These are phyloP conservation scores for Panaeolus cyanescens DNA, from an alignment of 768 basidiomycete genomes.

Conservation along the genomic window DNA sequence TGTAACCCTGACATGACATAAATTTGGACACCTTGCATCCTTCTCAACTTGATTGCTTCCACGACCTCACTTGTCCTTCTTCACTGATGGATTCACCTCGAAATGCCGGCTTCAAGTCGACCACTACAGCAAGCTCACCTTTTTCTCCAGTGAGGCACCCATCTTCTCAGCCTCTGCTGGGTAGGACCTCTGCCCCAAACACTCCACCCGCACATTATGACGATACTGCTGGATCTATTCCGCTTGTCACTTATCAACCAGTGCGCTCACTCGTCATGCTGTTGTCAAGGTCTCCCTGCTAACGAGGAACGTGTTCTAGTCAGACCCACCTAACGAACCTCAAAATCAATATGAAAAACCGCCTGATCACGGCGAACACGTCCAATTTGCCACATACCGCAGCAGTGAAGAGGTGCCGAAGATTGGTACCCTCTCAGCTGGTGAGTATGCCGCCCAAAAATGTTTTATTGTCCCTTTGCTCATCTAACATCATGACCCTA, in stretches of 20 bases:
- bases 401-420: slow-evolving; percentile 11
- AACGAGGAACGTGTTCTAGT: not conserved
- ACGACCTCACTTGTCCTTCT: not conserved
- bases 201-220: not conserved
- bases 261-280: not conserved
- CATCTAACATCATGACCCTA: not conserved
- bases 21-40: not conserved
- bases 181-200: not conserved
- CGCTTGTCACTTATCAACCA: not conserved
- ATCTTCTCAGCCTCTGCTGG: not conserved
- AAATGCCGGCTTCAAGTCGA: not conserved
- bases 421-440: not conserved
- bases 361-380: not conserved
- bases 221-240: not conserved
- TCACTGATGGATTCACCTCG: not conserved
- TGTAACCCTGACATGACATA: not conserved
- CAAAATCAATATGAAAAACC: not conserved
- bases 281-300: not conserved
- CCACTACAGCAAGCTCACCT: not conserved
- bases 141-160: not conserved
- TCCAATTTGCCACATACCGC: slow-evolving; percentile 24
- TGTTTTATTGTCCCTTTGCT: not conserved
- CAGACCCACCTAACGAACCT: not conserved
- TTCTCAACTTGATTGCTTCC: not conserved
- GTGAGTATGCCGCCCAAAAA: not conserved